phyloP scores from a whole-genome alignment of 2,329 filamentous ascomycete species.

The Fusarium xylarioides region DNA sequence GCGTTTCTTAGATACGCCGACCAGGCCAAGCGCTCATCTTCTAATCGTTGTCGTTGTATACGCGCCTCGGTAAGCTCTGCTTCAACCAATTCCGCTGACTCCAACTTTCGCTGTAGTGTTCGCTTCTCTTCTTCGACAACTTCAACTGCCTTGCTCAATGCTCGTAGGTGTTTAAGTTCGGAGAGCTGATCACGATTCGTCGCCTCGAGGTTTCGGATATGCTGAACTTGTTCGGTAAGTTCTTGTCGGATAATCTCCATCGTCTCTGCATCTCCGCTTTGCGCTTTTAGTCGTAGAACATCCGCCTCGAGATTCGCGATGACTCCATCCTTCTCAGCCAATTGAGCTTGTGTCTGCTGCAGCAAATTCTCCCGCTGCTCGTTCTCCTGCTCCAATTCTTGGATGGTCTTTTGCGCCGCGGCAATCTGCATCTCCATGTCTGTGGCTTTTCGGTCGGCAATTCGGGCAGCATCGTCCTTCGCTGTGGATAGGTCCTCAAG shows the following conservation, averaged over 20 bases:
- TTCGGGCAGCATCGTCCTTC: conserved; percentile 75
- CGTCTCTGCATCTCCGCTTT: conserved; percentile 86
- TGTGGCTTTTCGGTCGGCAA: conserved; percentile 62
- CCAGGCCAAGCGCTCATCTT: conserved; percentile 90
- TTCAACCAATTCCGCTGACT: conserved; percentile 77
- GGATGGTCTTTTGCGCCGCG: conserved; percentile 56
- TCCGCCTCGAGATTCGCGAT: conserved; percentile 83
- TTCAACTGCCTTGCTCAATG: conserved; percentile 86
- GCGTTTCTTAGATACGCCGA: conserved; percentile 82
- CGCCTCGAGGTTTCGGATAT: conserved; percentile 85
- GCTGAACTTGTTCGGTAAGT: conserved; percentile 88
- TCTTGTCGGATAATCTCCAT: conserved; percentile 87
- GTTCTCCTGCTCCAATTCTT: conserved; percentile 68
- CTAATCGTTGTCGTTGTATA: conserved; percentile 84
- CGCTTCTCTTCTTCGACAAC: conserved; percentile 96
- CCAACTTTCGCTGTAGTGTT: conserved; percentile 78
- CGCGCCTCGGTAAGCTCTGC: conserved; percentile 81
- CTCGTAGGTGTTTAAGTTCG: conserved; percentile 84
- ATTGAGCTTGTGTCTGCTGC: conserved; percentile 69
- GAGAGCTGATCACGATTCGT: conserved; percentile 80
- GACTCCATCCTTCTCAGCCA: conserved; percentile 75
- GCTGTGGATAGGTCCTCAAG: conserved; percentile 73
- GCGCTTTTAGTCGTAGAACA: conserved; percentile 82
- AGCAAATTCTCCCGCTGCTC: conserved; percentile 65
- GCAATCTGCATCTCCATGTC: conserved; percentile 64